phyloP scores from a whole-genome alignment of 148 eudicot genomes.

The Spergularia bocconei region DNA sequence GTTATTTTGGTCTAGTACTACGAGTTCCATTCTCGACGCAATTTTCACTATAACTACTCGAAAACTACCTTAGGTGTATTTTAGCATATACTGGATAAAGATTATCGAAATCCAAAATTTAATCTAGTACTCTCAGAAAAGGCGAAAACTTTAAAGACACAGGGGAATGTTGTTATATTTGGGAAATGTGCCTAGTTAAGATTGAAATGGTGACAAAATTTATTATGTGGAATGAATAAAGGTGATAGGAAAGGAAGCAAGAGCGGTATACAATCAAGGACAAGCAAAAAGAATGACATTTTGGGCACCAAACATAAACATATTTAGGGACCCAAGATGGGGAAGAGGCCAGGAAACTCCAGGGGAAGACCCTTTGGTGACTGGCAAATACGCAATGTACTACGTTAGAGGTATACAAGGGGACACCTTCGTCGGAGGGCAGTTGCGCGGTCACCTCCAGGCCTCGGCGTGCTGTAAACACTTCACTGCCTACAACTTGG shows the following conservation, averaged over 20 bases:
- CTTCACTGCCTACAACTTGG: conserved; percentile 79
- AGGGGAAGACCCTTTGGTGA: conserved; percentile 70
- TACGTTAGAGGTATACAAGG: conserved; percentile 78
- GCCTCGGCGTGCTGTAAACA: conserved; percentile 88
- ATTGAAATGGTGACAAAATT: background rate
- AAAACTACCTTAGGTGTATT: no score
- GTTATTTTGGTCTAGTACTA: no score
- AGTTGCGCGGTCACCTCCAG: conserved; percentile 40
- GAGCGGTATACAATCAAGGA: conserved; percentile 74
- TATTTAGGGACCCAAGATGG: conserved; percentile 86
- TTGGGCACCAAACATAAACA: conserved; percentile 90
- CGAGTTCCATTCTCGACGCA: no score
- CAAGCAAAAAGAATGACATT: conserved; percentile 79
- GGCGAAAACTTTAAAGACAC: no score
- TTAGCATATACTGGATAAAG: no score
- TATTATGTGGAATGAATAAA: conserved; percentile 14
- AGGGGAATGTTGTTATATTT: no score
- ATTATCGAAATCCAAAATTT: no score
- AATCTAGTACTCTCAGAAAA: no score
- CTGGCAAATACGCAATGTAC: conserved; percentile 54
- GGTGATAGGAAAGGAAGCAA: conserved; percentile 77
- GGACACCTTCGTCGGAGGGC: conserved; percentile 52
- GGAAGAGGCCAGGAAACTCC: conserved; percentile 89
- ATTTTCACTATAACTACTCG: no score
- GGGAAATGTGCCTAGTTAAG: background rate